Evolutionary conservation across 2,329 filamentous ascomycete genomes (phyloP).

Genomic region (Diaporthe batatas): DNA sequence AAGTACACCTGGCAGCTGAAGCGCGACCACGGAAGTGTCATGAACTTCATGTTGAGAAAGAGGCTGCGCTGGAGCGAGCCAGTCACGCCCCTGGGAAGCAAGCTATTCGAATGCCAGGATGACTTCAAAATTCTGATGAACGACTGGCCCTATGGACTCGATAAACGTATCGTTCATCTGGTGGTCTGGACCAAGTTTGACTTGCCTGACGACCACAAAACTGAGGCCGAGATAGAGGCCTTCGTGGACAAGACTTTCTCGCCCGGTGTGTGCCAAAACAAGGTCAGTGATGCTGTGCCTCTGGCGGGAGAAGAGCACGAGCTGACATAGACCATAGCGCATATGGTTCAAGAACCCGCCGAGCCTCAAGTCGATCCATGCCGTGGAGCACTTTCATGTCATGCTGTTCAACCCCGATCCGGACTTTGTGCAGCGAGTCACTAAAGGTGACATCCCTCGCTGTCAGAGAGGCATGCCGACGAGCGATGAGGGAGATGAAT

Average conservation of each 20-base stretch:
- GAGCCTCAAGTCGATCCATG: constrained; percentile 84
- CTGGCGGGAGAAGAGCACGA: constrained; percentile 1
- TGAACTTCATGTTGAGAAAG: constrained; percentile 79
- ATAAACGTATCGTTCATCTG: constrained; percentile 82
- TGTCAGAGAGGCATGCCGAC: constrained; percentile 56
- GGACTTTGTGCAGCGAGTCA: constrained; percentile 77
- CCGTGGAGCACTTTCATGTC: constrained; percentile 94
- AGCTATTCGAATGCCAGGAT: constrained; percentile 59
- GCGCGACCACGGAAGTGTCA: constrained; percentile 79
- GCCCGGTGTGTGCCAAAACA: constrained; percentile 61
- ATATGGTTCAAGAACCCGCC: constrained; percentile 94
- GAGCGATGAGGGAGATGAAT: background rate
- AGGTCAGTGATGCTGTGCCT: constrained; percentile 59
- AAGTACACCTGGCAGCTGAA: constrained; percentile 75
- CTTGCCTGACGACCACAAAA: constrained; percentile 75
- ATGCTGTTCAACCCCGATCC: constrained; percentile 85
- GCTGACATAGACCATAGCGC: constrained; percentile 48
- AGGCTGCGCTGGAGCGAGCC: constrained; percentile 77
- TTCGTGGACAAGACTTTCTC: constrained; percentile 80
- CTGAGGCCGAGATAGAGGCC: constrained; percentile 74
- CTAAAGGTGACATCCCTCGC: constrained; percentile 79
- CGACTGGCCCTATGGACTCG: constrained; percentile 95
- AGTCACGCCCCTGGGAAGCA: constrained; percentile 50
- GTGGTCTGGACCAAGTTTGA: constrained; percentile 95
- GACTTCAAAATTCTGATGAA: constrained; percentile 85